Evolutionary conservation across 2,329 filamentous ascomycete genomes (phyloP), one percentile per base, ranked within the genome.

Genomic region (Colletotrichum endophyticum): DNA sequence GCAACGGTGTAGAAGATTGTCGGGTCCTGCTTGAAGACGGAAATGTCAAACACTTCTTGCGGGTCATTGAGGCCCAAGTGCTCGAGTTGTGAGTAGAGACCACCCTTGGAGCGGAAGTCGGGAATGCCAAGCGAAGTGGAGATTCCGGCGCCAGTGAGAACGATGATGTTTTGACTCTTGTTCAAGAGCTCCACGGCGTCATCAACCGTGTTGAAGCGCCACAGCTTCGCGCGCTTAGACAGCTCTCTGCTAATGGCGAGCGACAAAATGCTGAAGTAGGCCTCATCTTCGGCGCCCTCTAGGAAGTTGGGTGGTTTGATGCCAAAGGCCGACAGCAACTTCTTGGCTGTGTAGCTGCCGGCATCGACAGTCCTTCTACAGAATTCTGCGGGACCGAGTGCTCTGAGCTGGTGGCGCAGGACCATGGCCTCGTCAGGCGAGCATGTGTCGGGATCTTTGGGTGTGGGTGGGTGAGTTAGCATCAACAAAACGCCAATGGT

Each of bases 111-210:
- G 79, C 97, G 94, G 83, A 99, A 99, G 84, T 99, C 97, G 6
- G 97, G 97, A 76, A 99, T 99, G 77, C 97, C 97, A 25, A 99
- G 92, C 68, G 95, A 98, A 1, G 97, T 99, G 30, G 96, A 98
- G 80, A 99, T 99, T 79, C 97, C 97, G 22, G 97, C 97, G 68
- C 97, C 97, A 1, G 97, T 99, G 79, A 99, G 91, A 79, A 99
- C 94, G 81, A 99, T 92, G 84, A 99, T 96, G 84, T 98, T 98
- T 79, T 91, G 91, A 73, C 93, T 92, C 75, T 91, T 90, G 80
- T 92, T 89, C 59, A 99, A 90, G 67, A 99, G 88, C 16, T 89
- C 86, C 11, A 97, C 96, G 6, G 95, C 97, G 85, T 99, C 96
- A 78, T 98, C 94, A 69, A 99, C 89, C 2, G 94, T 93, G 87